A percentile compares a stretch with the other conserved stretches of the same genome.
Conservation (phyloP, 1,139 yeast species). For the Scheffersomyces cryptocercus region DNA sequence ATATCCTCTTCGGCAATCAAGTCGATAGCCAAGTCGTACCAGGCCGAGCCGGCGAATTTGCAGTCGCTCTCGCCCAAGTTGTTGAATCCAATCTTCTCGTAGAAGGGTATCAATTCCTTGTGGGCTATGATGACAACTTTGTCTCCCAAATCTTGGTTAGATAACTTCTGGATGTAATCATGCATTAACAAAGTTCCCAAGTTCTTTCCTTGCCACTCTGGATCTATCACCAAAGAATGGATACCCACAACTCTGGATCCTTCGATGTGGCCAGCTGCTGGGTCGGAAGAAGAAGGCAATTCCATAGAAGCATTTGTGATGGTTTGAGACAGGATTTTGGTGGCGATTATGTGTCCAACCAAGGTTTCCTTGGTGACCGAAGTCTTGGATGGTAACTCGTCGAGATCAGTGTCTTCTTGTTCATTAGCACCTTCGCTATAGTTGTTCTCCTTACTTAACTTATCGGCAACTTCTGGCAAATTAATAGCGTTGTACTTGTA, state of each 20-base stretch:
- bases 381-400: constrained; percentile 49
- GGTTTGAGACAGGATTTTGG: constrained; percentile 56
- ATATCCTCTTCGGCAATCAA: constrained; percentile 61
- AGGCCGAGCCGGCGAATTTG: constrained; percentile 57
- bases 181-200: constrained; percentile 81
- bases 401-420: constrained; percentile 29
- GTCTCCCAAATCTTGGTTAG: constrained; percentile 85
- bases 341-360: constrained; percentile 83
- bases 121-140: constrained; percentile 75
- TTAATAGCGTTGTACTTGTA: constrained; percentile 45
- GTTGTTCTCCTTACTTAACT: constrained; percentile 28
- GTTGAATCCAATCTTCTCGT: constrained; percentile 75
- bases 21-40: constrained; percentile 68
- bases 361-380: constrained; percentile 64
- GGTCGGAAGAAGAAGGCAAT: constrained; percentile 44
- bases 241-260: constrained; percentile 73
- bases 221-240: constrained; percentile 78
- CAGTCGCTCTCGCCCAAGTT: constrained; percentile 64
- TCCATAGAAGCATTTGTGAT: constrained; percentile 73
- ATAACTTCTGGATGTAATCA: constrained; percentile 87
- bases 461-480: constrained; percentile 44
- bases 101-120: constrained; percentile 68
- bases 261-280: constrained; percentile 71
- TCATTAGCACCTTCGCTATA: constrained; percentile 26
- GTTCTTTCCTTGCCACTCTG: constrained; percentile 77